Conservation (phyloP, 225 moss, liverwort and hornwort genomes). For the Sphagnum tenellum region DNA sequence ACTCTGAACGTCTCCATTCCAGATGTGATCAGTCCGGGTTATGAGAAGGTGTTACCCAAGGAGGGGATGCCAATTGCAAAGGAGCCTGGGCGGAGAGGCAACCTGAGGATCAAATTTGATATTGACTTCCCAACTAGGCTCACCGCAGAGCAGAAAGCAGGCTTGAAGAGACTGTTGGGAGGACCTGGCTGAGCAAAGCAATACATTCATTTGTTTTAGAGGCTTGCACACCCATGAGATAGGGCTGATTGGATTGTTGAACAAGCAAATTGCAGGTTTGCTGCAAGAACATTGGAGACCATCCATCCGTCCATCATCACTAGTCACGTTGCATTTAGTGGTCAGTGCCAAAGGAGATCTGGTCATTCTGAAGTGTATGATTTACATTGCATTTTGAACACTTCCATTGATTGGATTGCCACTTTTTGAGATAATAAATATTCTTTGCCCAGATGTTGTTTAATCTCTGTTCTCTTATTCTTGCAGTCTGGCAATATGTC, state of each 20-base stretch:
- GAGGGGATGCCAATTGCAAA: slow-evolving; percentile 99
- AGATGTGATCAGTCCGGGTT: slow-evolving; percentile 78
- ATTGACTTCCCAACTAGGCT: slow-evolving; percentile 86
- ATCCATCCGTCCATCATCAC: slow-evolving; percentile 32
- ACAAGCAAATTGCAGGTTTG: slow-evolving; percentile 9
- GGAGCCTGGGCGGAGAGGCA: slow-evolving; percentile 87
- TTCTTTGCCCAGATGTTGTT: not conserved
- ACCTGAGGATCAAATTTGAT: slow-evolving; percentile 87
- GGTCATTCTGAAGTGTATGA: slow-evolving; percentile 6
- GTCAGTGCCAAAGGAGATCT: slow-evolving; percentile 21
- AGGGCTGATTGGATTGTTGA: not conserved
- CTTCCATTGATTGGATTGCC: slow-evolving; percentile 3
- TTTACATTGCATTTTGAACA: slow-evolving; percentile 4
- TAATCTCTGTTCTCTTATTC: too few relatives aligned
- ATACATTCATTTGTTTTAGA: too few relatives aligned
- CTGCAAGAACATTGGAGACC: slow-evolving; percentile 27
- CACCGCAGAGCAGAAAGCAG: slow-evolving; percentile 67
- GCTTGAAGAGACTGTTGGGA: slow-evolving; percentile 75
- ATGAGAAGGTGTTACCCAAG: slow-evolving; percentile 82
- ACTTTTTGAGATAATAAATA: slow-evolving; percentile 6
- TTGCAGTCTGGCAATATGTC: too few relatives aligned
- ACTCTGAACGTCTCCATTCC: slow-evolving; percentile 61
- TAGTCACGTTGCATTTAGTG: slow-evolving; percentile 49
- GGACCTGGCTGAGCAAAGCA: slow-evolving; percentile 29
- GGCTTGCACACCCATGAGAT: too few relatives aligned